Percentiles rank a stretch among this genome's conserved stretches.
Conservation (phyloP, 2,329 filamentous ascomycete species). For the Seiridium cupressi region DNA sequence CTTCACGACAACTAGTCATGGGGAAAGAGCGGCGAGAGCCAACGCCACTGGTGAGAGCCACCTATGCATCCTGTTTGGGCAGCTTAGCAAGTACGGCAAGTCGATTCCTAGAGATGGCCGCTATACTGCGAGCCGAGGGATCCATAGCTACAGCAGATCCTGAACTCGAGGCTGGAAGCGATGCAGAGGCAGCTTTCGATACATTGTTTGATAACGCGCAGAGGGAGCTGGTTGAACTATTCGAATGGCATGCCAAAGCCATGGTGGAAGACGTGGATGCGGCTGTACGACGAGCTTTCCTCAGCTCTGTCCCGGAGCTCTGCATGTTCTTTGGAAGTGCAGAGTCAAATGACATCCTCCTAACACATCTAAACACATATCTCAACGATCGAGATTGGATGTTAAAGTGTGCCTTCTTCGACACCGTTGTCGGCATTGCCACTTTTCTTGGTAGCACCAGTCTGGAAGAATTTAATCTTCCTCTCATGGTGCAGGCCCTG, state of each 20-base stretch:
- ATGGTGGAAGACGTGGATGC: constrained; percentile 85
- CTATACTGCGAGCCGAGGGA: constrained; percentile 80
- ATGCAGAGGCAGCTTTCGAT: constrained; percentile 70
- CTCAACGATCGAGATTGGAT: constrained; percentile 96
- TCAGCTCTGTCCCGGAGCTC: constrained; percentile 86
- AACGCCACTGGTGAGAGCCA: constrained; percentile 75
- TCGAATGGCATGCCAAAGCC: constrained; percentile 85
- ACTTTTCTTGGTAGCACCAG: constrained; percentile 86
- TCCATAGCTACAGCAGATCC: constrained; percentile 75
- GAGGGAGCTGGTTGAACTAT: constrained; percentile 75
- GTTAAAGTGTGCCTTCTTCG: constrained; percentile 94
- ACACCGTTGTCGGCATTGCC: constrained; percentile 89
- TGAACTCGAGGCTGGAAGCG: constrained; percentile 70
- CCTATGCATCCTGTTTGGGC: constrained; percentile 89
- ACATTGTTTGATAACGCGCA: constrained; percentile 87
- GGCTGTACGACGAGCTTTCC: constrained; percentile 83
- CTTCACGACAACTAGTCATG: constrained; percentile 30
- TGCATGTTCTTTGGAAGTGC: constrained; percentile 93
- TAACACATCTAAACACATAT: constrained; percentile 96
- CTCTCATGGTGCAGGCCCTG: constrained; percentile 91
- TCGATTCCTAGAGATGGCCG: constrained; percentile 85
- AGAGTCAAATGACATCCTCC: constrained; percentile 92
- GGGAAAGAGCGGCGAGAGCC: constrained; percentile 44
- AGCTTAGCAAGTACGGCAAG: constrained; percentile 83
- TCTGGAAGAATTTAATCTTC: constrained; percentile 91